Conservation (phyloP, 208 protist genomes). For the Trypanosoma rangeli region DNA sequence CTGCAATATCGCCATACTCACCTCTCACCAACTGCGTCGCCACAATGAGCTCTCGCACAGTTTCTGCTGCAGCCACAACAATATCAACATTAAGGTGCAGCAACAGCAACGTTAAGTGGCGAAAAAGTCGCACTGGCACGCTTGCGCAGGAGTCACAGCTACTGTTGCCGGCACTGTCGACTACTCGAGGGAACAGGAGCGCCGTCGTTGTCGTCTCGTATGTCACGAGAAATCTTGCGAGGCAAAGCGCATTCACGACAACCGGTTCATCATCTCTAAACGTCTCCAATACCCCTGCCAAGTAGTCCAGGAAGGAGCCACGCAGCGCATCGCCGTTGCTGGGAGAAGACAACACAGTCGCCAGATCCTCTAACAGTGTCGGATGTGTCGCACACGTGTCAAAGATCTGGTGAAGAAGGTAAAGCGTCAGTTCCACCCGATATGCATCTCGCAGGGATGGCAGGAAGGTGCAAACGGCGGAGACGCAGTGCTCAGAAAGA, state of each 20-base stretch:
- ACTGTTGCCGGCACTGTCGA: background rate
- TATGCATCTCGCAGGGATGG: conserved; percentile 13
- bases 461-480: conserved; percentile 6
- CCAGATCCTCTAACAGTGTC: conserved; percentile 31
- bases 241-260: conserved; percentile 37
- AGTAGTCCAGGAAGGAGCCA: conserved; percentile 17
- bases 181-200: background rate
- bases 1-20: conserved; percentile 26
- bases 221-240: conserved; percentile 16
- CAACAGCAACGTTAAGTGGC: conserved; percentile 34
- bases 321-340: background rate
- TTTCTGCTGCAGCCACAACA: conserved; percentile 33
- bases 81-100: conserved; percentile 35
- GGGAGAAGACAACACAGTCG: background rate
- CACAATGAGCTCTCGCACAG: conserved; percentile 21
- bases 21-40: background rate
- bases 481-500: conserved; percentile 17
- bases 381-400: conserved; percentile 19
- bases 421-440: conserved; percentile 34
- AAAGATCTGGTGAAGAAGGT: conserved; percentile 36
- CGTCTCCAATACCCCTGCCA: conserved; percentile 24
- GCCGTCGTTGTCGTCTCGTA: conserved; percentile 21
- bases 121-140: conserved; percentile 10
- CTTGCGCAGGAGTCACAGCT: background rate
- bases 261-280: conserved; percentile 36